Conservation (phyloP, 2,329 filamentous ascomycete species). For the Teratosphaeria viscida region DNA sequence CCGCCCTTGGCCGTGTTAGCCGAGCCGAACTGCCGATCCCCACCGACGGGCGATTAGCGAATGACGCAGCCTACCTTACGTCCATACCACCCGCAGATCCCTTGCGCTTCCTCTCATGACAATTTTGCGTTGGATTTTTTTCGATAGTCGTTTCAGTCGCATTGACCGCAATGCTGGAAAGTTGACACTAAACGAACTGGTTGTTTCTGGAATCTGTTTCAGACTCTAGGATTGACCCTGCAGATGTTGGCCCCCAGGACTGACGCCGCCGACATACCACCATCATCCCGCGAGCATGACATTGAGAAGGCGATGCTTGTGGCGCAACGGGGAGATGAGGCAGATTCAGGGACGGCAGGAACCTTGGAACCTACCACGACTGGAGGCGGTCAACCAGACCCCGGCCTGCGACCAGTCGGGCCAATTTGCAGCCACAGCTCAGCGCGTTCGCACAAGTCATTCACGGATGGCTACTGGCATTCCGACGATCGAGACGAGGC, state of each 20-base stretch:
- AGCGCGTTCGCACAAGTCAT: constrained; percentile 17
- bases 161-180: neutral
- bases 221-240: neutral
- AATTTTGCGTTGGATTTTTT: neutral
- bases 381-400: neutral
- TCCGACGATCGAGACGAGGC: constrained; percentile 7
- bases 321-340: neutral
- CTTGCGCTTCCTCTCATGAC: neutral
- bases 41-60: neutral
- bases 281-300: neutral
- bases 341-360: neutral
- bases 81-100: neutral
- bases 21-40: neutral
- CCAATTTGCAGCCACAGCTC: constrained; percentile 16
- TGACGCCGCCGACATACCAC: neutral
- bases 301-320: neutral
- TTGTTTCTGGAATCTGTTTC: neutral
- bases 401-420: neutral
- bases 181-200: neutral
- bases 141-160: neutral
- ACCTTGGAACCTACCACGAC: neutral
- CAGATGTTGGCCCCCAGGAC: neutral
- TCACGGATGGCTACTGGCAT: constrained; percentile 21
- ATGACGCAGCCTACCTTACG: neutral
- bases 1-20: neutral